phyloP scores from a whole-genome alignment of 768 basidiomycete species.

The Russula foetens region DNA sequence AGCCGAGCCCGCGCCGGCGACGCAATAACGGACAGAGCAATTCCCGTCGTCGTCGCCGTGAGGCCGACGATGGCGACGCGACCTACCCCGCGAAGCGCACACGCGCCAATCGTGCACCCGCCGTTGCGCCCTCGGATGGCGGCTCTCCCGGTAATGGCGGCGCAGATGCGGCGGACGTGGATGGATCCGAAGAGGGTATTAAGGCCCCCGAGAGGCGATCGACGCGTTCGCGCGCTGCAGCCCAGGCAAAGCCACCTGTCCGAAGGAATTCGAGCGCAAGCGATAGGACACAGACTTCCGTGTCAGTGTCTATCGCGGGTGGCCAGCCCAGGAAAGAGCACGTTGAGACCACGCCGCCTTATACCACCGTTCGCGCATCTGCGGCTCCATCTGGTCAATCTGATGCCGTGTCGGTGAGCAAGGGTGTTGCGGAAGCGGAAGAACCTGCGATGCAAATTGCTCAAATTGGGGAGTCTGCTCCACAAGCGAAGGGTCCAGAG shows the following conservation, averaged over 20 bases:
- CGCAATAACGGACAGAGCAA: conserved; percentile 12
- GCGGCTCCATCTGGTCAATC: conserved; percentile 4
- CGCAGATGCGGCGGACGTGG: conserved; percentile 10
- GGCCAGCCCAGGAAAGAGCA: conserved; percentile 16
- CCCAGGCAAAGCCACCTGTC: conserved; percentile 8
- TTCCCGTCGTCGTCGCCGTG: conserved; percentile 19
- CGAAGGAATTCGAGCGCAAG: conserved; percentile 21
- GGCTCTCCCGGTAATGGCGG: conserved; percentile 16
- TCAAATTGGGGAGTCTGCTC: not conserved
- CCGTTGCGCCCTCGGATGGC: conserved; percentile 5
- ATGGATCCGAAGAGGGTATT: conserved; percentile 14
- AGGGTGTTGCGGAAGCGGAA: not conserved
- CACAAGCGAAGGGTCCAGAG: not conserved
- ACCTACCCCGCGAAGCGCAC: conserved; percentile 22
- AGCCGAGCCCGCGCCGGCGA: conserved; percentile 20
- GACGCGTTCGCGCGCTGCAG: conserved; percentile 20
- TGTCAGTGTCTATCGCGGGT: conserved; percentile 19
- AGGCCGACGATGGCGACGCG: conserved; percentile 20
- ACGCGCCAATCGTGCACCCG: conserved; percentile 13
- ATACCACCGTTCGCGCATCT: not conserved
- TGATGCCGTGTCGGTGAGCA: not conserved
- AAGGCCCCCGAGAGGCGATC: conserved; percentile 18
- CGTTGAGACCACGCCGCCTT: not conserved
- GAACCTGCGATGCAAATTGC: not conserved
- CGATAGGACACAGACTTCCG: conserved; percentile 20